Percentiles rank a stretch among this genome's conserved stretches.
Conservation (phyloP, 805 yeast species). For the Candida methanosorbosa region DNA sequence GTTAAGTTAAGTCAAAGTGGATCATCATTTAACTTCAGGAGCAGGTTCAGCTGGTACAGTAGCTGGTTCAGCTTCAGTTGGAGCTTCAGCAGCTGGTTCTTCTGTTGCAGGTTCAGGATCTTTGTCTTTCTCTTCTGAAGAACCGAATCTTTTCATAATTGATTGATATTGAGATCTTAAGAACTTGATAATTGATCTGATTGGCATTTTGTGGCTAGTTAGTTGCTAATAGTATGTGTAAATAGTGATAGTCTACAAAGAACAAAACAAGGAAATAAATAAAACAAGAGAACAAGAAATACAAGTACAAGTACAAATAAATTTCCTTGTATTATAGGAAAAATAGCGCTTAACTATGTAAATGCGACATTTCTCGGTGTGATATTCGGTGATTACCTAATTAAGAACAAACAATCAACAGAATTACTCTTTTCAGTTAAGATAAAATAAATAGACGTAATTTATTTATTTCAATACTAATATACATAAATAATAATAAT, state of each 20-base stretch:
- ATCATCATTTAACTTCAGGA: too few relatives aligned
- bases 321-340: too few relatives aligned
- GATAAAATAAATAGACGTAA: too few relatives aligned
- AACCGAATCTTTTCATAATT: slow-evolving; percentile 20
- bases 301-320: background rate
- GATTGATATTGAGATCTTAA: slow-evolving; percentile 23
- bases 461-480: too few relatives aligned
- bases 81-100: slow-evolving; percentile 6
- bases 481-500: too few relatives aligned
- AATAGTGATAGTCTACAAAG: background rate
- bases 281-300: background rate
- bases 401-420: too few relatives aligned
- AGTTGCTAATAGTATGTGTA: too few relatives aligned
- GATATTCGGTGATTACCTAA: too few relatives aligned
- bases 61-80: slow-evolving; percentile 7
- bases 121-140: slow-evolving; percentile 7
- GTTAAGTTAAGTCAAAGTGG: too few relatives aligned
- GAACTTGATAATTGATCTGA: slow-evolving; percentile 23
- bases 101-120: slow-evolving; percentile 5
- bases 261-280: slow-evolving; percentile 1
- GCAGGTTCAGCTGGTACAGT: slow-evolving; percentile 10
- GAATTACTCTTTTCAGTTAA: too few relatives aligned
- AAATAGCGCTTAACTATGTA: too few relatives aligned
- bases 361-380: too few relatives aligned
- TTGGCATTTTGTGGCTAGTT: slow-evolving; percentile 27